phyloP scores from a whole-genome alignment of 371 early-diverging fungal species.

The Thermomucor indicae-seudaticae region DNA sequence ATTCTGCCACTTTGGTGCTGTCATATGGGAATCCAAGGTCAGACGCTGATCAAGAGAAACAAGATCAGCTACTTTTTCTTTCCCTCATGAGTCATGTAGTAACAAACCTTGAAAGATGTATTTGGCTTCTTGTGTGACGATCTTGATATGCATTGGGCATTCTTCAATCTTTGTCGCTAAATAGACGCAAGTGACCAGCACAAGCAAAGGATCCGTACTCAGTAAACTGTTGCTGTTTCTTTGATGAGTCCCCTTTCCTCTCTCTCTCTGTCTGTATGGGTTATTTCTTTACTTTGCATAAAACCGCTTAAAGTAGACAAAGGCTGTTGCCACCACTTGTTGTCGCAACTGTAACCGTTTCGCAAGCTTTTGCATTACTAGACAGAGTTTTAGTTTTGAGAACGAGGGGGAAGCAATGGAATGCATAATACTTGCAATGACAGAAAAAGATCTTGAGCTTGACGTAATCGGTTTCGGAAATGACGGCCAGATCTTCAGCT shows the following conservation, averaged over 20 bases:
- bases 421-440: constrained; percentile 41
- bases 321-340: constrained; percentile 81
- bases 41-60: constrained; percentile 4
- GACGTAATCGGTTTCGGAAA: constrained; percentile 52
- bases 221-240: constrained; percentile 61
- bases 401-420: not conserved
- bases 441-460: constrained; percentile 69
- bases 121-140: constrained; percentile 70
- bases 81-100: too few relatives aligned
- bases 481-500: constrained; percentile 54
- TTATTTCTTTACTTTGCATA: constrained; percentile 75
- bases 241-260: not conserved
- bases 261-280: too few relatives aligned
- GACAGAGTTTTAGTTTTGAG: not conserved
- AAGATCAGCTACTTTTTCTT: too few relatives aligned
- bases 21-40: constrained; percentile 71
- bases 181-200: constrained; percentile 78
- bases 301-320: constrained; percentile 87
- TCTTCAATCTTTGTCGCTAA: constrained; percentile 90
- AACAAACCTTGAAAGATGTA: constrained; percentile 53
- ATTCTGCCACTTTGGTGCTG: constrained; percentile 76
- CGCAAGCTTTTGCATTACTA: constrained; percentile 79
- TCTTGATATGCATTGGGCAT: constrained; percentile 80
- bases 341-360: constrained; percentile 71
- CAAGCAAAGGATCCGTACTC: constrained; percentile 73